A percentile compares a stretch with the other conserved stretches of the same genome.
Conservation (phyloP, 2,329 filamentous ascomycete species). For the Aschersonia sp. region DNA sequence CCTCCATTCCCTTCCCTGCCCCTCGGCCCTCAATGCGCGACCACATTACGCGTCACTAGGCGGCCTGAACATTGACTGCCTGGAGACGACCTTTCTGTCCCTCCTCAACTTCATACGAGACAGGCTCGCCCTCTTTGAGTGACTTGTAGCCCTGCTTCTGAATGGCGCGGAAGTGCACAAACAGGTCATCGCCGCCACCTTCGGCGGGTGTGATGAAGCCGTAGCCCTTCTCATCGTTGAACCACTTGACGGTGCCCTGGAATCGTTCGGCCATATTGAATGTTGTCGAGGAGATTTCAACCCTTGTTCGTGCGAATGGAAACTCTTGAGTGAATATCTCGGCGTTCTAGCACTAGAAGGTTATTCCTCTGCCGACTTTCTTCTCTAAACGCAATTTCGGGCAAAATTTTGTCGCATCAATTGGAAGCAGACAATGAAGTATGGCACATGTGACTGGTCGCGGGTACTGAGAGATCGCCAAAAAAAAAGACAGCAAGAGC, state of each 20-base stretch:
- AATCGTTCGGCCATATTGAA: slow-evolving; percentile 6
- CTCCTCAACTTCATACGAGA: slow-evolving; percentile 5
- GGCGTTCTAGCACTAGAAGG: neutral
- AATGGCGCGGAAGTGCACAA: slow-evolving; percentile 8
- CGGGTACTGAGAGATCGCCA: no score
- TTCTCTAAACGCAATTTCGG: no score
- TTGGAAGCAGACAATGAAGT: no score
- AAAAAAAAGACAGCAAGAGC: no score
- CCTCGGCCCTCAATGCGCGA: no score
- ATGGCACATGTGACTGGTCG: no score
- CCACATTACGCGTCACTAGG: neutral
- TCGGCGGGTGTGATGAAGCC: slow-evolving; percentile 7
- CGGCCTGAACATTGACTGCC: slow-evolving; percentile 1
- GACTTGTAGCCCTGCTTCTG: slow-evolving; percentile 6
- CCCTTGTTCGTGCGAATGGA: neutral
- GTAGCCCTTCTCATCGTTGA: slow-evolving; percentile 9
- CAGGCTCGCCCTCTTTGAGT: slow-evolving; percentile 7
- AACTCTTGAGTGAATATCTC: neutral
- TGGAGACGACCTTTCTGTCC: slow-evolving; percentile 6
- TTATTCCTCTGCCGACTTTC: neutral
- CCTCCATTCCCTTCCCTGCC: no score
- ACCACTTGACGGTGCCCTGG: slow-evolving; percentile 7
- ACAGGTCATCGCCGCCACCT: slow-evolving; percentile 4
- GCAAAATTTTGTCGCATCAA: no score
- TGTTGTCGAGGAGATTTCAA: neutral